Conservation (phyloP, 306 rosid genomes). For the Albizia julibrissin region DNA sequence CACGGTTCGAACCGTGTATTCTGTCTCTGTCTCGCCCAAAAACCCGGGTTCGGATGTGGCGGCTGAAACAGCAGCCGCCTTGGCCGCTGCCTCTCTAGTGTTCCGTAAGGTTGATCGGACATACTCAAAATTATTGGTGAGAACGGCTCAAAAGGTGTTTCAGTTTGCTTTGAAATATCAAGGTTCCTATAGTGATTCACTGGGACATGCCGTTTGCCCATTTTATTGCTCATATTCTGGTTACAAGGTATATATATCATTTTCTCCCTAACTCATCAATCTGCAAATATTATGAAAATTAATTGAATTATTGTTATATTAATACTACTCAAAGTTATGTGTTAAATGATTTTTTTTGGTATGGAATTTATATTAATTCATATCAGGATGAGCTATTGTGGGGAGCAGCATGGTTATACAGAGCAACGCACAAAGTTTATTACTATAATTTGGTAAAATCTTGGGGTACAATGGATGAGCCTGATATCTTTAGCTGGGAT, state of each 20-base stretch:
- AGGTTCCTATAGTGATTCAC: constrained; percentile 84
- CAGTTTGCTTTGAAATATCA: constrained; percentile 71
- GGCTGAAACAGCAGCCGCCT: background rate
- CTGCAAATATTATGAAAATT: background rate
- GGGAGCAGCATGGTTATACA: constrained; percentile 92
- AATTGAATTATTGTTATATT: background rate
- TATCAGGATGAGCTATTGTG: constrained; percentile 83
- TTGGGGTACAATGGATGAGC: constrained; percentile 69
- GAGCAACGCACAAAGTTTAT: constrained; percentile 69
- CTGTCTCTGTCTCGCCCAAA: background rate
- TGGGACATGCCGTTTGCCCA: constrained; percentile 80
- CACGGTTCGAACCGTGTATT: background rate
- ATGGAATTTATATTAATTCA: constrained; percentile 21
- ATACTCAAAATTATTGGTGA: constrained; percentile 58
- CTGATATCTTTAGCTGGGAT: constrained; percentile 97
- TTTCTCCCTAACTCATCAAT: background rate
- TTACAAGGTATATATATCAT: constrained; percentile 55
- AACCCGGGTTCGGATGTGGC: background rate
- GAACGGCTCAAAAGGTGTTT: constrained; percentile 68
- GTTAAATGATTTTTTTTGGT: background rate
- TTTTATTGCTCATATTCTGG: constrained; percentile 97
- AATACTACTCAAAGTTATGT: background rate
- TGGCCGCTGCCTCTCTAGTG: constrained; percentile 66
- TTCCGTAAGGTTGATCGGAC: constrained; percentile 66
- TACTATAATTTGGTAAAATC: constrained; percentile 66